Conservation (phyloP, 192 early-diverging fungal genomes). For the Mortierella claussenii region DNA sequence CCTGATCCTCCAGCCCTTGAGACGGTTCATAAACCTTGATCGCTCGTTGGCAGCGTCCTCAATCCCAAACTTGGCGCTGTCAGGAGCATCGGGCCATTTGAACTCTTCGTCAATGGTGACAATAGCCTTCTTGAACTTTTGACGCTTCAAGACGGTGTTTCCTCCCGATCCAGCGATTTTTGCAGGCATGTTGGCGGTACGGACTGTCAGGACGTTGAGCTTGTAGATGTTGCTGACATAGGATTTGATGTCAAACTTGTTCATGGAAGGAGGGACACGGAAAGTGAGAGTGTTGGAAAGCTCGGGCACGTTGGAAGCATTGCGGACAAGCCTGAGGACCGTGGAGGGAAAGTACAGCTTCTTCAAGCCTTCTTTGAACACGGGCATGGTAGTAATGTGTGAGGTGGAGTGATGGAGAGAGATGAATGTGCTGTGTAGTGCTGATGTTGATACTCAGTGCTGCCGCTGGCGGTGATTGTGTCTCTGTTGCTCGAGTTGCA, state of each 20-base stretch:
- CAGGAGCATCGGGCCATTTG: constrained; percentile 58
- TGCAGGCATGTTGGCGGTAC: constrained; percentile 90
- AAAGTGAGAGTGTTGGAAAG: constrained; percentile 87
- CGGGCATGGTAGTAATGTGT: constrained; percentile 28
- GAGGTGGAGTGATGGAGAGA: no score
- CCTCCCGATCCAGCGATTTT: constrained; percentile 54
- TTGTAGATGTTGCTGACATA: constrained; percentile 89
- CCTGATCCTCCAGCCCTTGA: constrained; percentile 67
- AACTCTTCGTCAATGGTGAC: constrained; percentile 65
- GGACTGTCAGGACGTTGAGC: constrained; percentile 83
- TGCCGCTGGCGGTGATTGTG: no score
- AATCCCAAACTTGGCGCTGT: constrained; percentile 53
- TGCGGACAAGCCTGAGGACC: constrained; percentile 82
- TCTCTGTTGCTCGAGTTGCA: no score
- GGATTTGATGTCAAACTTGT: constrained; percentile 94
- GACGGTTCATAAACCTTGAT: constrained; percentile 56
- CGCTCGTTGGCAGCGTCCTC: constrained; percentile 54
- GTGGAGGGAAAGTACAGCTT: constrained; percentile 91
- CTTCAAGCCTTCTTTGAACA: constrained; percentile 53
- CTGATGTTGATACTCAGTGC: no score
- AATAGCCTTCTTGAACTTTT: constrained; percentile 69
- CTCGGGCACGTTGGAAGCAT: constrained; percentile 72
- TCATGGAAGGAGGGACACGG: constrained; percentile 86
- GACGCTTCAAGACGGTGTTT: constrained; percentile 38
- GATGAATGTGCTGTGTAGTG: no score